Evolutionary conservation across 2,329 filamentous ascomycete genomes (phyloP).

Genomic region (Phialophora tarda): DNA sequence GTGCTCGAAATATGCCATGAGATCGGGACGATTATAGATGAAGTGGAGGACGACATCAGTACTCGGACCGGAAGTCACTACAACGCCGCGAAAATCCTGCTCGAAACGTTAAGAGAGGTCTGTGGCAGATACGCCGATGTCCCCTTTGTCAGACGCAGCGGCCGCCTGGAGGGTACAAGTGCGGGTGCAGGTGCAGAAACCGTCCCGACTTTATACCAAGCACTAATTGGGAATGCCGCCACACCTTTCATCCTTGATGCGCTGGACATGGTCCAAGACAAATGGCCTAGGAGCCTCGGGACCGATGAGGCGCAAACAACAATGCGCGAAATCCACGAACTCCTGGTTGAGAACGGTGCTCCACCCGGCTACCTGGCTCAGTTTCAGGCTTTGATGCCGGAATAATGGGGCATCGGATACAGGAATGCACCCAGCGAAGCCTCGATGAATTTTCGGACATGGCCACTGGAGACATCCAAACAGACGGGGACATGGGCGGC

Average conservation of each 20-base stretch:
- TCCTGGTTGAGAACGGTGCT: conserved; percentile 14
- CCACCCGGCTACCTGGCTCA: conserved; percentile 7
- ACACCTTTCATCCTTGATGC: conserved; percentile 25
- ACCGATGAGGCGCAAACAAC: background rate
- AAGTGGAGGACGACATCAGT: conserved; percentile 11
- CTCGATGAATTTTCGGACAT: background rate
- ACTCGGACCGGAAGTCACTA: conserved; percentile 12
- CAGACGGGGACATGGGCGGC: background rate
- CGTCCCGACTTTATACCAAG: conserved; percentile 21
- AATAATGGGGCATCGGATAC: background rate
- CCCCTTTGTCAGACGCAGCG: conserved; percentile 16
- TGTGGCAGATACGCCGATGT: conserved; percentile 18
- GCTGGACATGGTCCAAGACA: conserved; percentile 16
- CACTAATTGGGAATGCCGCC: conserved; percentile 16
- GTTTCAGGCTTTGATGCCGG: conserved; percentile 5
- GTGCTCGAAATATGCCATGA: conserved; percentile 14
- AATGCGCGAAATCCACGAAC: background rate
- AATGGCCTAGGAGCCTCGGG: conserved; percentile 12
- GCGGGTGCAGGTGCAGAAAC: background rate
- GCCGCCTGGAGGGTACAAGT: background rate
- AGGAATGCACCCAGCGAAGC: background rate
- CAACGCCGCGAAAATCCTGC: conserved; percentile 16
- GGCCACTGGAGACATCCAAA: background rate
- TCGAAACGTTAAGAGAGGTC: conserved; percentile 17
- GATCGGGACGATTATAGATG: conserved; percentile 13